These are phyloP conservation scores for Vickermania ingenoplastis DNA, from an alignment of 208 protist species.

Conservation along the genomic window DNA sequence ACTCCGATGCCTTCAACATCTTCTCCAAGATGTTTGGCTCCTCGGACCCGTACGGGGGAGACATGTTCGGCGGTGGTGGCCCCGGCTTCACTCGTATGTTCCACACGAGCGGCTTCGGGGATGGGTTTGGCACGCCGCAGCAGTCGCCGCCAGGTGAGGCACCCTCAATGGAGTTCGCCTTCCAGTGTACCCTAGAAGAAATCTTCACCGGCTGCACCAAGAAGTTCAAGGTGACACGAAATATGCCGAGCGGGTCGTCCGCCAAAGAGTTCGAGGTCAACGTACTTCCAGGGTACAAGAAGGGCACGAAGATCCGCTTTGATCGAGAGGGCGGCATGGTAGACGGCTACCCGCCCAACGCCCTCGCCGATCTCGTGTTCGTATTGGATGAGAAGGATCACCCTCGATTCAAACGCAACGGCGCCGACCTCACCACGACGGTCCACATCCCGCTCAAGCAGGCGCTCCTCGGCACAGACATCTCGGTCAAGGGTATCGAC, in stretches of 20 bases:
- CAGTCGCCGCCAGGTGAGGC: constrained; percentile 69
- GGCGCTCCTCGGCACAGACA: constrained; percentile 68
- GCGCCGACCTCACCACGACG: constrained; percentile 75
- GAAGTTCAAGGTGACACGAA: constrained; percentile 89
- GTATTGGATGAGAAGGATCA: constrained; percentile 93
- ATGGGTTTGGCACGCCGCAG: constrained; percentile 80
- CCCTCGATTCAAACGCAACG: constrained; percentile 78
- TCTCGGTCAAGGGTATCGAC: constrained; percentile 61
- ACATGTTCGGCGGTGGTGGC: constrained; percentile 77
- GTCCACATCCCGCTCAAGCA: constrained; percentile 78
- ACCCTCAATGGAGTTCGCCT: constrained; percentile 82
- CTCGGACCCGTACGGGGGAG: constrained; percentile 78
- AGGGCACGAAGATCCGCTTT: constrained; percentile 95
- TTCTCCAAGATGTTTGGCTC: constrained; percentile 80
- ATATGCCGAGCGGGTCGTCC: constrained; percentile 58
- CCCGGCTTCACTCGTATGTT: constrained; percentile 76
- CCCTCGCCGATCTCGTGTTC: constrained; percentile 94
- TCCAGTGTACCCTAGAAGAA: constrained; percentile 95
- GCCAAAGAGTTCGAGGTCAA: constrained; percentile 90
- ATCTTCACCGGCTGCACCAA: constrained; percentile 94
- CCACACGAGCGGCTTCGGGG: constrained; percentile 57
- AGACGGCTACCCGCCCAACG: constrained; percentile 77
- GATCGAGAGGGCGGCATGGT: constrained; percentile 75
- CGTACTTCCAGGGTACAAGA: constrained; percentile 94
- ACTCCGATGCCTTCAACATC: constrained; percentile 85